Evolutionary conservation across 1,284 basidiomycete species (phyloP), one percentile per base, ranked within the genome.

Genomic region (Cutaneotrichosporon sp.): DNA sequence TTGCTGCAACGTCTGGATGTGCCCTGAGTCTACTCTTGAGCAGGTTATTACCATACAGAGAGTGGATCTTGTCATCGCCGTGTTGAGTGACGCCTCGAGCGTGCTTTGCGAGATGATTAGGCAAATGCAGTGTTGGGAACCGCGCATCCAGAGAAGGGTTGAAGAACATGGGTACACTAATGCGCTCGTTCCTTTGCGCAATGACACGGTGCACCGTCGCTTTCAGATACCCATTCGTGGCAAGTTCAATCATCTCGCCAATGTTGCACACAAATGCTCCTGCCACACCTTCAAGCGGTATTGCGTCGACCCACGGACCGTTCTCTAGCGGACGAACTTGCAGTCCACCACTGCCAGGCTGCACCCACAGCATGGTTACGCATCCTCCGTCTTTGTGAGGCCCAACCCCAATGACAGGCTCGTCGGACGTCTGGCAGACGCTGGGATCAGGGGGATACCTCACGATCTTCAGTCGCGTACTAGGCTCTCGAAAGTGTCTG

Each of bases 241-340:
- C 57, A 10, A 46, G 35, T 45, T 69, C 65, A 44, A 66, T 58
- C 62, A 71, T 71, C 51, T 86, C 87, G 2, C 85, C 86, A 46
- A 88, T 81, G 61, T 82, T 83, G 34, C 83, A 77, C 8, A 90
- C 84, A 59, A 88, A 85, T 1, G 86, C 86, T 2, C 81, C 81
- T 0, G 82, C 81, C 38, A 85, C 80, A 7, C 10, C 26, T 8
- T 34, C 38, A 17, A 53, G 46, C 0, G 86, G 86, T 1, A 84
- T 82, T 0, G 81, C 86, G 48, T 86, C 83, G 48, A 88, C 84
- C 87, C 86, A 87, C 51, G 83, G 75, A 0, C 85, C 85, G 18
- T 42, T 48, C 13, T 43, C 40, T 4, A 36, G 35, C 0, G 43
- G 45, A 26, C 49, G 48, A 13, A 58, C 41, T 36, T 58, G 56